Conservation (phyloP, 2,329 filamentous ascomycete species). For the Trichoderma atroviride region DNA sequence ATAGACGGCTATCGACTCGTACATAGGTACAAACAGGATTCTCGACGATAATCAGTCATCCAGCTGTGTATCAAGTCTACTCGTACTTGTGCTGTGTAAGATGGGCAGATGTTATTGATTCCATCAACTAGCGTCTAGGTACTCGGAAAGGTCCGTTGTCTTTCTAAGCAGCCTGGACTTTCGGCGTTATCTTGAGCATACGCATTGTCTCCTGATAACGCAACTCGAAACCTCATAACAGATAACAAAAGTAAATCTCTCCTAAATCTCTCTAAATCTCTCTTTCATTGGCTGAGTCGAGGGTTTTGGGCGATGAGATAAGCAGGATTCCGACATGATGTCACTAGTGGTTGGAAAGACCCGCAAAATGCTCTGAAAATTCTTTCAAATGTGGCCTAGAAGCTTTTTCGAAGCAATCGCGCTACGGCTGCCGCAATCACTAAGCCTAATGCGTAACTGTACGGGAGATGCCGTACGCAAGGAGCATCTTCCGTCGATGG, state of each 20-base stretch:
- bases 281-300: background rate
- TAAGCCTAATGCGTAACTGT: background rate
- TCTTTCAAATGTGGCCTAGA: background rate
- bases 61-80: background rate
- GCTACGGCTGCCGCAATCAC: background rate
- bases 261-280: background rate
- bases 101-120: background rate
- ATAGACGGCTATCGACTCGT: background rate
- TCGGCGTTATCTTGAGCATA: background rate
- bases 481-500: slow-evolving; percentile 5
- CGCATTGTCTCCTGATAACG: background rate
- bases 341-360: background rate
- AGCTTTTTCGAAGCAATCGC: background rate
- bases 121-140: background rate
- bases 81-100: background rate
- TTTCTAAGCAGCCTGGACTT: background rate
- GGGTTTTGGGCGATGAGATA: slow-evolving; percentile 1
- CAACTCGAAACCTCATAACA: background rate
- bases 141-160: background rate
- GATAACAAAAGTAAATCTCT: background rate
- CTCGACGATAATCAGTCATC: background rate
- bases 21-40: background rate
- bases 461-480: slow-evolving; percentile 15
- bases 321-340: slow-evolving; percentile 9
- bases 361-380: background rate